Evolutionary conservation across 805 yeast species (phyloP), one percentile per base, ranked within the genome.

Genomic region (Metschnikowia aberdeeniae): DNA sequence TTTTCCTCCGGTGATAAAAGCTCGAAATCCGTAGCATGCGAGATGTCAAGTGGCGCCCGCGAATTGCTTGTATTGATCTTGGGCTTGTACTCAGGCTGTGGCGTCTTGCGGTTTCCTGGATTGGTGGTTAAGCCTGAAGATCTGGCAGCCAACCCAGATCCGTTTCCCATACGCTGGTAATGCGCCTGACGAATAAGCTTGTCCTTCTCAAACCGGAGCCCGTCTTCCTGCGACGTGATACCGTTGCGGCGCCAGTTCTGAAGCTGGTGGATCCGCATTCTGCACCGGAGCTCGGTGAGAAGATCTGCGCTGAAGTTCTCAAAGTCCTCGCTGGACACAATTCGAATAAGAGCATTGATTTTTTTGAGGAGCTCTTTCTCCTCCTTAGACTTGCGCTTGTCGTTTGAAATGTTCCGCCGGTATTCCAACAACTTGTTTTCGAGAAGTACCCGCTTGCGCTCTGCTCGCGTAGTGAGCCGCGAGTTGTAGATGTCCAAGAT

Each of bases 191-290:
- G 75, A 31, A 78, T 76, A 35, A 81, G 72, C 62, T 88, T 88
- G 62, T 95, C 99, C 61, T 88, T 86, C 60, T 93, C 99, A 62
- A 81, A 93, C 62, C 82, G 86, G 29, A 73, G 66, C 4, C 98
- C 99, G 40, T 79, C 84, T 49, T 90, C 97, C 35, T 88, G 55
- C 0, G 88, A 80, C 3, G 89, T 85, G 40, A 93, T 78, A 5
- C 99, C 99, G 62, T 88, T 84, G 40, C 82, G 77, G 51, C 99
- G 78, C 89, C 96, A 95, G 59, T 85, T 92, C 64, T 93, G 99
- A 27, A 95, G 69, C 64, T 89, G 97, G 42, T 84, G 86, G 40
- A 93, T 89, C 51, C 95, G 78, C 31, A 82, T 76, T 46, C 97
- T 75, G 53, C 87, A 81, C 54, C 81, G 82, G 42, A 88, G 75